Base-by-base conservation (phyloP, 2,329 filamentous ascomycete species). In the Mycosphaerella sp. region DNA sequence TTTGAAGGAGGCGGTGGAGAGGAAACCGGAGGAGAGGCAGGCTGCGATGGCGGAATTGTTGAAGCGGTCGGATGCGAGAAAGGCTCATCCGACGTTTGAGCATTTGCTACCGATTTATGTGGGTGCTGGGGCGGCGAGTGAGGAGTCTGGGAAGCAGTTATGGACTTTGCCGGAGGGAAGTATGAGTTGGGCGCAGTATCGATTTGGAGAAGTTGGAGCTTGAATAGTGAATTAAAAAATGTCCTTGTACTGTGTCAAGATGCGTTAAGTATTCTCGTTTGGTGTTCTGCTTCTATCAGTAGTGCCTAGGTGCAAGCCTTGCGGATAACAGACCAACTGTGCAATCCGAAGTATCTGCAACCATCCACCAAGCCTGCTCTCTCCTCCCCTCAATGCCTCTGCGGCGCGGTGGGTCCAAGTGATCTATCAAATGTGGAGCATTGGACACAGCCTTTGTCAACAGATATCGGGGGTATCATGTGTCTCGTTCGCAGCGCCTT, bases 81-180 rank as follows among this genome's bases (percentile, higher is more conserved):
- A 78, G 64, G 82, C 82, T 8, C 82, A 86, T 72, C 83, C 83
- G n/a, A 76, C 71, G 2, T 78, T 83, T 59, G 82, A 48, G 34
- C 51, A 57, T 56, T 66, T 85, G 44, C 64, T 84, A 53, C 83
- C 83, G 0, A 74, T 85, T 17, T 73, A 82, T 65, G 72, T 85
- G 43, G 68, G 61, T 23, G 67, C 68, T 7, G 69, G 69, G 26
- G 69, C 69, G 12, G 69, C 69, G 5, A 61, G 61, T 9, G 58
- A 60, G 2, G 68, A 70, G 43, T 34, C 36, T 11, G 69, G 68
- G 2, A 62, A 63, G 56, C 60, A 61, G 52, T 31, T 69, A 9
- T 71, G 67, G 66, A 70, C 68, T 11, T 49, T 69, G 54, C 59
- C 66, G 5, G 65, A 71, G 46, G 69, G 67, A 3, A 65, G 64